A percentile compares a stretch with the other conserved stretches of the same genome.
Evolutionary conservation across 2,329 filamentous ascomycete genomes (phyloP).

Genomic region (Ascochyta clinopodiicola): DNA sequence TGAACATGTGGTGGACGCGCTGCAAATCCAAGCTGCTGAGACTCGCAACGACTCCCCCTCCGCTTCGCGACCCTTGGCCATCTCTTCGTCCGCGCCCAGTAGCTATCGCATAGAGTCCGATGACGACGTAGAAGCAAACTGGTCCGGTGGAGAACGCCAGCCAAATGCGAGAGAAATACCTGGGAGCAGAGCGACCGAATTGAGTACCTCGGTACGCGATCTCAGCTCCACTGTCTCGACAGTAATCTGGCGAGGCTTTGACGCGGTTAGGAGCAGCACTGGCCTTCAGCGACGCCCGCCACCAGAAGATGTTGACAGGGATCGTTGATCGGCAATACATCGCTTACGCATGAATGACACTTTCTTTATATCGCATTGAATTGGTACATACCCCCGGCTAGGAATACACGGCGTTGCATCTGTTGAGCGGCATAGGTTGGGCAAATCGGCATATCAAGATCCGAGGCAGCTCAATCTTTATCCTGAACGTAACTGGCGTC

Average conservation of each 20-base stretch:
- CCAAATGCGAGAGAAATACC: conserved; percentile 30
- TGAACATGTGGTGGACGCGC: conserved; percentile 51
- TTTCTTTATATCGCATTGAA: conserved; percentile 9
- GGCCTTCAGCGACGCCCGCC: conserved; percentile 39
- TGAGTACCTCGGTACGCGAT: conserved; percentile 37
- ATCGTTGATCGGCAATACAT: conserved; percentile 31
- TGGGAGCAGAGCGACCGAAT: conserved; percentile 18
- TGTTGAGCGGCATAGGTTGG: conserved; percentile 12
- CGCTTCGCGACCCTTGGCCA: conserved; percentile 57
- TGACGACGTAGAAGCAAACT: conserved; percentile 45
- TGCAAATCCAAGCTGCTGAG: conserved; percentile 55
- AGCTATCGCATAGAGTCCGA: conserved; percentile 12
- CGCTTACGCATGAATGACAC: conserved; percentile 2
- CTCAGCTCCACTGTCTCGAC: conserved; percentile 44
- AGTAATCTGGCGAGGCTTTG: conserved; percentile 46
- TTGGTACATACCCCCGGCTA: conserved; percentile 12
- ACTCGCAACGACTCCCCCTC: conserved; percentile 57
- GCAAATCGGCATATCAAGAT: background rate
- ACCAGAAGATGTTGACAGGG: conserved; percentile 43
- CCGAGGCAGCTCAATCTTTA: conserved; percentile 4
- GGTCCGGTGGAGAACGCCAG: conserved; percentile 52
- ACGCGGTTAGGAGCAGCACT: conserved; percentile 39
- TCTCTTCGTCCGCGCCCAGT: conserved; percentile 22
- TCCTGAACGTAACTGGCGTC: background rate
- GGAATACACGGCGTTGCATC: conserved; percentile 13